Conservation (phyloP, 805 yeast species). For the Saccharomycopsis microspora region DNA sequence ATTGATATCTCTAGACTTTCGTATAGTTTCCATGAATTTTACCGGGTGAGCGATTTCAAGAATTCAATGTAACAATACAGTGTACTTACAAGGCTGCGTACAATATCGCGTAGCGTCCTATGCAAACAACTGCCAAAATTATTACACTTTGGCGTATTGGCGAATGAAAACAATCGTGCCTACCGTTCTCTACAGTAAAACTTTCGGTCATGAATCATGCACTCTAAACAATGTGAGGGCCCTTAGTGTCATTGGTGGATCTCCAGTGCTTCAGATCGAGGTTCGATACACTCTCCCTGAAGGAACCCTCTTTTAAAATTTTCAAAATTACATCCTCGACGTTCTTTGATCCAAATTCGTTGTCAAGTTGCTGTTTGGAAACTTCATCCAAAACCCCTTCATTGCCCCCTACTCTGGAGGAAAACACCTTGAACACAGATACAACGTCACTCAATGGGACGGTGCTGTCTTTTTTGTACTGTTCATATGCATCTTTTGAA, state of each 20-base stretch:
- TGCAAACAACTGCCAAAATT: too few species aligned
- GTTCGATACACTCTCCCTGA: constrained; percentile 24
- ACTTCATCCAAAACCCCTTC: constrained; percentile 68
- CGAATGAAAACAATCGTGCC: too few species aligned
- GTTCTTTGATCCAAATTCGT: constrained; percentile 53
- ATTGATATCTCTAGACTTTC: too few species aligned
- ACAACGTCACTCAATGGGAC: constrained; percentile 53
- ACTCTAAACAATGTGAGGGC: neutral
- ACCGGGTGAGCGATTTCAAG: too few species aligned
- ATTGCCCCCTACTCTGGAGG: constrained; percentile 51
- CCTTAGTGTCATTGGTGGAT: constrained; percentile 36
- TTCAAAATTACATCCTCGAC: constrained; percentile 45
- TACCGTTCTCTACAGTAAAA: too few species aligned
- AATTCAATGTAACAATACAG: too few species aligned
- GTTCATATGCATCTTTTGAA: constrained; percentile 34
- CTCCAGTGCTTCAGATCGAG: constrained; percentile 20
- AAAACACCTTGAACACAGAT: constrained; percentile 54
- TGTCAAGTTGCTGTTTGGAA: constrained; percentile 47
- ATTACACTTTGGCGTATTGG: too few species aligned
- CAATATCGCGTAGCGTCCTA: too few species aligned
- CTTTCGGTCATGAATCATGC: too few species aligned
- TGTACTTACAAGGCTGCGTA: too few species aligned
- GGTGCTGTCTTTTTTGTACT: constrained; percentile 37
- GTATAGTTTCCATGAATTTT: too few species aligned
- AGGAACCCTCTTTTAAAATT: constrained; percentile 50